Evolutionary conservation across 2,329 filamentous ascomycete genomes (phyloP).

Genomic region (Aureobasidium musti): DNA sequence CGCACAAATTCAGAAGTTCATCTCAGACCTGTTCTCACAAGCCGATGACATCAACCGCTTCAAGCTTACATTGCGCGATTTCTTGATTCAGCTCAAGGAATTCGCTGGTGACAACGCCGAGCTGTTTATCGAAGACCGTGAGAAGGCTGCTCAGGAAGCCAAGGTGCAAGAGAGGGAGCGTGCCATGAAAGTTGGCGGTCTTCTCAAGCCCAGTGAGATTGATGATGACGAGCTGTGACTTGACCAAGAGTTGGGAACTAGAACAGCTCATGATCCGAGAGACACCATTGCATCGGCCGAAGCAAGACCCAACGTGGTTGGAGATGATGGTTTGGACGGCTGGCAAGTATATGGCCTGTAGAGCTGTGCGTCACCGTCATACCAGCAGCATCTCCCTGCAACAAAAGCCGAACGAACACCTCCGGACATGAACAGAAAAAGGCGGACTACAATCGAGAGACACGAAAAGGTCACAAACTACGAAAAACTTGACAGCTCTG

Average conservation of each 20-base stretch:
- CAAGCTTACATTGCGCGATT: constrained; percentile 93
- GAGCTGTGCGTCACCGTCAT: neutral
- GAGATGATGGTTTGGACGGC: constrained; percentile 25
- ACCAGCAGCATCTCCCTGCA: neutral
- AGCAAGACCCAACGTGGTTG: constrained; percentile 6
- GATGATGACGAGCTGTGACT: constrained; percentile 85
- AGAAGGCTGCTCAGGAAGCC: constrained; percentile 82
- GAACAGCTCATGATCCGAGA: constrained; percentile 37
- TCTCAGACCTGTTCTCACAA: constrained; percentile 81
- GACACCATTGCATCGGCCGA: neutral
- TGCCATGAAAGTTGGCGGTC: constrained; percentile 89
- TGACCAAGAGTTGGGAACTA: constrained; percentile 48
- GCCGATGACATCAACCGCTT: constrained; percentile 92
- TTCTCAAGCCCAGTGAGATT: constrained; percentile 96
- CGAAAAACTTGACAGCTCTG: neutral
- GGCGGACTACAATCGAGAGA: neutral
- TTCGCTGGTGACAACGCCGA: constrained; percentile 95
- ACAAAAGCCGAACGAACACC: neutral
- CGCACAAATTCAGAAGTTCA: constrained; percentile 84
- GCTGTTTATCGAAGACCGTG: constrained; percentile 89
- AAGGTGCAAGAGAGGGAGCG: constrained; percentile 88
- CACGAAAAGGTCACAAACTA: neutral
- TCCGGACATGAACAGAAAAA: neutral
- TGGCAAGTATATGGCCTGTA: constrained; percentile 25
- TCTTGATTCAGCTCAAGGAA: constrained; percentile 95